Percentiles rank a stretch among this genome's conserved stretches.
Conservation (phyloP, 2,329 filamentous ascomycete genomes). For the Sclerotinia subarctica region DNA sequence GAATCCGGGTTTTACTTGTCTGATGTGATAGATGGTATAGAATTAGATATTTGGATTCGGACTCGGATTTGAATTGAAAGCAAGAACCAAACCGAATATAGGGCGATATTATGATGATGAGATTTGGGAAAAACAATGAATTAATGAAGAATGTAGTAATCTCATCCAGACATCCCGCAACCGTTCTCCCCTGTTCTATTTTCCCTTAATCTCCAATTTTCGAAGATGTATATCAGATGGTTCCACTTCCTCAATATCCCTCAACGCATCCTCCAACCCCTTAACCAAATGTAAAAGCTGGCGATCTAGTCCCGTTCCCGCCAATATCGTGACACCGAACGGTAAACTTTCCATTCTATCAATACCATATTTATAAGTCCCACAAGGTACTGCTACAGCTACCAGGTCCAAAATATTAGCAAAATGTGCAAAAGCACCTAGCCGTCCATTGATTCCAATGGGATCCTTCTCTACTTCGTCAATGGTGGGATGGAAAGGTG, state of each 20-base stretch:
- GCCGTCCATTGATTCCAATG: constrained; percentile 46
- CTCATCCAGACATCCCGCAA: too few relatives aligned
- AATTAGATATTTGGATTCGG: not conserved
- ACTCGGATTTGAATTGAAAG: not conserved
- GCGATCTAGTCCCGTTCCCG: constrained; percentile 42
- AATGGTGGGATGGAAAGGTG: constrained; percentile 48
- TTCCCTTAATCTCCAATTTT: not conserved
- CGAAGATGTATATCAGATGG: not conserved
- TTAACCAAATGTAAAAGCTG: constrained; percentile 41
- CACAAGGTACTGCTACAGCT: constrained; percentile 40
- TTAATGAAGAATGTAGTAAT: not conserved
- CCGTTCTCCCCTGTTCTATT: not conserved
- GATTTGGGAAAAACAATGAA: not conserved
- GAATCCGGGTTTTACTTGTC: not conserved
- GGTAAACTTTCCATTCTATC: constrained; percentile 37
- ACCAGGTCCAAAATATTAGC: constrained; percentile 55
- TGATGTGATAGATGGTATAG: not conserved
- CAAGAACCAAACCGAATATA: not conserved
- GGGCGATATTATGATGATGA: too few relatives aligned
- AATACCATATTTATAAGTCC: constrained; percentile 29
- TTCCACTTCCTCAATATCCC: constrained; percentile 24
- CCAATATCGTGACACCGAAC: constrained; percentile 46
- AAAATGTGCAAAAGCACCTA: constrained; percentile 53
- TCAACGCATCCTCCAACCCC: constrained; percentile 32
- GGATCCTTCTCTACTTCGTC: constrained; percentile 50